These are phyloP conservation scores for Saccharomycopsis fodiens DNA, from an alignment of 805 yeast species.

Conservation along the genomic window DNA sequence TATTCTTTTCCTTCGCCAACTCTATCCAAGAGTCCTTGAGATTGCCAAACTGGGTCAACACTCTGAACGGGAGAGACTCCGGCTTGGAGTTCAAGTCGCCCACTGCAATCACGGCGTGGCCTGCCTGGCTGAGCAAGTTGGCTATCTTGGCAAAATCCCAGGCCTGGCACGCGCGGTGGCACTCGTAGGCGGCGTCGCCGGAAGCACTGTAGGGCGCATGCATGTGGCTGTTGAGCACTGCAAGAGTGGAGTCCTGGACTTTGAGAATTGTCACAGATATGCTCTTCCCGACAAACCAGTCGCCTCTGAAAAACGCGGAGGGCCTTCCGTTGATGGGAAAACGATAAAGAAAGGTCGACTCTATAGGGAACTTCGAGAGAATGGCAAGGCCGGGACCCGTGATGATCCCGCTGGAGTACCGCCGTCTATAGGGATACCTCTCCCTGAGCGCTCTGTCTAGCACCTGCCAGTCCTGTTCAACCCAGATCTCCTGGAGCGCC, in stretches of 20 bases:
- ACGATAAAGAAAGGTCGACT: constrained; percentile 66
- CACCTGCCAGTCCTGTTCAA: constrained; percentile 71
- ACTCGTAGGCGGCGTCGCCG: constrained; percentile 85
- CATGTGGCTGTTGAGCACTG: constrained; percentile 86
- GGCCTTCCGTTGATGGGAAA: constrained; percentile 94
- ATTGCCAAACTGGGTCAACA: constrained; percentile 62
- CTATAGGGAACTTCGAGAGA: constrained; percentile 77
- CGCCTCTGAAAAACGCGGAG: constrained; percentile 88
- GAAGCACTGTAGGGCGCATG: constrained; percentile 85
- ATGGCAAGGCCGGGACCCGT: constrained; percentile 92
- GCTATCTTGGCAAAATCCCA: constrained; percentile 84
- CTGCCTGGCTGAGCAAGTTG: constrained; percentile 53
- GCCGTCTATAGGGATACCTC: constrained; percentile 55
- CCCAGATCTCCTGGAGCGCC: constrained; percentile 96
- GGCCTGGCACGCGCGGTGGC: constrained; percentile 92
- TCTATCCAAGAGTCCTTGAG: constrained; percentile 80
- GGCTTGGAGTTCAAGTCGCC: constrained; percentile 93
- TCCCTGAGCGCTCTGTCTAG: constrained; percentile 38
- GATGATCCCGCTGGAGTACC: constrained; percentile 75
- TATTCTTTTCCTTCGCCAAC: constrained; percentile 24
- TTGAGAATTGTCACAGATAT: constrained; percentile 65
- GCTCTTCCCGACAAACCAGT: constrained; percentile 94
- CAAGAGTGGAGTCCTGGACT: constrained; percentile 44
- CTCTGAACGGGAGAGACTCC: constrained; percentile 70
- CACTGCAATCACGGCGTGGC: constrained; percentile 80